Evolutionary conservation across 1,284 basidiomycete genomes (phyloP), one percentile per base, ranked within the genome.

Genomic region (Trichosporon faecale): DNA sequence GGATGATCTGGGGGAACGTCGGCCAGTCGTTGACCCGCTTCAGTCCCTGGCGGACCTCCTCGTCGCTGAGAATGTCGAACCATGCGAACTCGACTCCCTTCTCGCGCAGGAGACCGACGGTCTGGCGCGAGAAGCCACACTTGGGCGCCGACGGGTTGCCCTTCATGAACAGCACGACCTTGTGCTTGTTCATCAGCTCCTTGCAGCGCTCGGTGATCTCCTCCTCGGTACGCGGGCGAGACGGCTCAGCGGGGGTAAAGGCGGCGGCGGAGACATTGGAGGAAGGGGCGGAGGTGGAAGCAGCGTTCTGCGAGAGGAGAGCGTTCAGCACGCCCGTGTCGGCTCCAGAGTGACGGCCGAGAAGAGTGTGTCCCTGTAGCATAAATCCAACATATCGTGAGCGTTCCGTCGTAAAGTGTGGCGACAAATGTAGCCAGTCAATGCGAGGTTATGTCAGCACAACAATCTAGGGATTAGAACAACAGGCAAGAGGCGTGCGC

Each of bases 151-250:
- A 88, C 0, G 93, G 93, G 73, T 90, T 91, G 25, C 96, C 97
- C 85, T 99, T 99, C 95, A 99, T 99, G 88, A 99, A 98, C 69
- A 99, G 84, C 68, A 99, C 84, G 68, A 88, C 86, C 73, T 86
- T 86, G 76, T 84, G 84, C 77, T 86, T 85, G 75, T 86, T 85
- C 87, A 92, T 92, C 84, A 92, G 76, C 74, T 85, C 81, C 37
- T 83, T 76, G 76, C 87, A 87, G 74, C 86, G 77, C 35, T 80
- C 82, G 60, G 80, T 82, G 67, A 87, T 81, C 68, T 83, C 79
- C 73, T 81, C 81, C 66, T 81, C 79, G n/a, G 83, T 82, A n/a
- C 82, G 77, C 46, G 72, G 76, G 29, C 70, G 74, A 11, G 75
- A 66, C 18, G 78, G 76, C 9, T 74, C 70, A 35, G 76, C 74